A percentile compares a stretch with the other conserved stretches of the same genome.
phyloP scores from a whole-genome alignment of 306 rosid genomes.

The Gastrolobium bilobum region DNA sequence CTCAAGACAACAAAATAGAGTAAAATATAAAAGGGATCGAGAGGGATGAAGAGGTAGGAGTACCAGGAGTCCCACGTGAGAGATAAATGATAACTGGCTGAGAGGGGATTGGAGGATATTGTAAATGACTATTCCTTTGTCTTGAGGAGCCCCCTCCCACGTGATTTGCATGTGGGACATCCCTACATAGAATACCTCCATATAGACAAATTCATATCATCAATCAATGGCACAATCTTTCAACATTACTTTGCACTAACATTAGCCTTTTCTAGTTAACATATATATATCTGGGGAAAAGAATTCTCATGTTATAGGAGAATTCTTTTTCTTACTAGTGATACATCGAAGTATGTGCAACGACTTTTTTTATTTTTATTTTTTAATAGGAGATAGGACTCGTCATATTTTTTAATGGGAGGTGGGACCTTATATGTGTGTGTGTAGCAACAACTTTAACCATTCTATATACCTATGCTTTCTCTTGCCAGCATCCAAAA shows the following conservation, averaged over 20 bases:
- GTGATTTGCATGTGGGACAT: constrained; percentile 81
- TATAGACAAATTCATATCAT: constrained; percentile 56
- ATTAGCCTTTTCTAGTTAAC: background rate
- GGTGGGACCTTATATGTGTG: too few species aligned
- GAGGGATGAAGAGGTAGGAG: constrained; percentile 53
- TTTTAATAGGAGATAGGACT: too few species aligned
- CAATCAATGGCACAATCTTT: constrained; percentile 25
- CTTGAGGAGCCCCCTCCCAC: constrained; percentile 69
- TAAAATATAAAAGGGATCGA: constrained; percentile 33
- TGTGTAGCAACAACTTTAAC: background rate
- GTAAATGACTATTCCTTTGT: constrained; percentile 84
- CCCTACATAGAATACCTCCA: constrained; percentile 27
- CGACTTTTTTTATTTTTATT: too few species aligned
- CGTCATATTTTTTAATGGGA: too few species aligned
- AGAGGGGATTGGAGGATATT: constrained; percentile 86
- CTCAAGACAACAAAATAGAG: background rate
- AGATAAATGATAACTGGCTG: constrained; percentile 87
- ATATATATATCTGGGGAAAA: background rate
- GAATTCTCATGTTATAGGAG: too few species aligned
- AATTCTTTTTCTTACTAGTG: too few species aligned
- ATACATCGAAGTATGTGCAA: too few species aligned
- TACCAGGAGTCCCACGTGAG: constrained; percentile 87
- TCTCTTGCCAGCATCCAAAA: background rate
- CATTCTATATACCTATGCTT: background rate
- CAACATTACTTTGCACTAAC: background rate